Evolutionary conservation across 2,329 filamentous ascomycete species (phyloP), one percentile per base, ranked within the genome.

Genomic region (Ophiocordyceps camponoti-rufipedis): DNA sequence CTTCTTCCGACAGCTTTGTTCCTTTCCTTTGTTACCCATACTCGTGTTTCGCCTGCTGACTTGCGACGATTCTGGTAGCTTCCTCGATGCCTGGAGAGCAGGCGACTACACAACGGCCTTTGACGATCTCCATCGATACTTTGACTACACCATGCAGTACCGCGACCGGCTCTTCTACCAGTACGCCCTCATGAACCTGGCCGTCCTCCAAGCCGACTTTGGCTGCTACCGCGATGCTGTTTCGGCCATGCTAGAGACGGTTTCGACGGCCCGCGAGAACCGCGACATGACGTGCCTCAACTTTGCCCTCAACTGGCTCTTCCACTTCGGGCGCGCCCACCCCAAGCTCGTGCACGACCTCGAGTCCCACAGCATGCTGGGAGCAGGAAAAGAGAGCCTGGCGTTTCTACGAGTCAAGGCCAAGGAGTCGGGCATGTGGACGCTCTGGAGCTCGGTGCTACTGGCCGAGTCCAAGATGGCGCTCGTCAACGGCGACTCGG

Each of bases 261-360:
- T 98, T 32, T 81, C 88, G 0, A 94, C 87, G n/a, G 91, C 91
- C 1, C 72, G 89, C 49, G 91, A 96, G 61, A 94, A 93, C 53
- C 81, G 87, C 51, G 91, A 98, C 57, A 85, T 86, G 69, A 80
- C 76, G 4, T 96, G 91, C 57, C 71, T 98, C 47, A 96, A 95
- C 60, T 96, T 94, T 62, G 85, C 87, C 31, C 74, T 98, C 49
- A 94, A 87, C 56, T 98, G 91, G 91, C 70, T 96, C 3, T 93
- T 93, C 55, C 86, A 95, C 57, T 93, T 95, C 54, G 83, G 82
- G n/a, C 85, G 86, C 55, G 78, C 84, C 0, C 87, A 89, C 53
- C 84, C 87, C 0, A 71, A 77, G 45, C 72, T 86, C n/a, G 77
- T 87, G 52, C 74, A 70, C 43, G 74, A 79, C 44, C 69, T 82